Evolutionary conservation across 2,329 filamentous ascomycete genomes (phyloP).

Genomic region (Macrophomina tecta): DNA sequence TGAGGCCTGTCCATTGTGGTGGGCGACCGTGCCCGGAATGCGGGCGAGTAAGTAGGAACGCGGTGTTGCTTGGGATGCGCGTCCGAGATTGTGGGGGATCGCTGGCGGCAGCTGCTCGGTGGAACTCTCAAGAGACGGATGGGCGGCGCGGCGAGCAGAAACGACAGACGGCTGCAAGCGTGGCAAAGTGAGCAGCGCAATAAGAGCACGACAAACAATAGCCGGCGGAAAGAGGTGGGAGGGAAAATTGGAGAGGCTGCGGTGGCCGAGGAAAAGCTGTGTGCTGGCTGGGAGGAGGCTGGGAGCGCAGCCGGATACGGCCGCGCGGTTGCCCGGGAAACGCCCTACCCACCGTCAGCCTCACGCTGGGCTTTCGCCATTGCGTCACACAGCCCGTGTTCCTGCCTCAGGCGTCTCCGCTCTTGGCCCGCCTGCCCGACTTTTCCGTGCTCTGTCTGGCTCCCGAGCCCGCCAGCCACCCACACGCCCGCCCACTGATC

Average conservation of each 20-base stretch:
- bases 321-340: background rate
- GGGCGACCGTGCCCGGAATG: conserved; percentile 22
- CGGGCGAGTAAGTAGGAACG: conserved; percentile 6
- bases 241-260: conserved; percentile 3
- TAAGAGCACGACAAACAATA: background rate
- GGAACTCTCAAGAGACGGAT: conserved; percentile 2
- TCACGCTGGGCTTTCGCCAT: background rate
- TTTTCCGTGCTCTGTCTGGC: background rate
- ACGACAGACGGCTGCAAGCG: conserved; percentile 5
- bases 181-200: conserved; percentile 3
- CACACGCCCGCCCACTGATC: background rate
- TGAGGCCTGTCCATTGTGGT: conserved; percentile 41
- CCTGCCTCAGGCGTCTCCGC: background rate
- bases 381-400: background rate
- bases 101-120: conserved; percentile 18
- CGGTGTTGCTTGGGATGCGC: conserved; percentile 1
- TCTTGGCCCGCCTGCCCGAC: background rate
- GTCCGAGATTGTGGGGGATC: conserved; percentile 14
- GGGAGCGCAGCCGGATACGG: background rate
- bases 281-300: conserved; percentile 18
- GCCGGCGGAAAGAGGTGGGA: background rate
- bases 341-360: background rate
- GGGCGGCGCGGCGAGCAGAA: conserved; percentile 9
- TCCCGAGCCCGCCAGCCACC: background rate
- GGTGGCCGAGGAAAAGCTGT: background rate